Evolutionary conservation across 495 filamentous ascomycete genomes (phyloP), one percentile per base, ranked within the genome.

Genomic region (Friedmanniomyces simplex): DNA sequence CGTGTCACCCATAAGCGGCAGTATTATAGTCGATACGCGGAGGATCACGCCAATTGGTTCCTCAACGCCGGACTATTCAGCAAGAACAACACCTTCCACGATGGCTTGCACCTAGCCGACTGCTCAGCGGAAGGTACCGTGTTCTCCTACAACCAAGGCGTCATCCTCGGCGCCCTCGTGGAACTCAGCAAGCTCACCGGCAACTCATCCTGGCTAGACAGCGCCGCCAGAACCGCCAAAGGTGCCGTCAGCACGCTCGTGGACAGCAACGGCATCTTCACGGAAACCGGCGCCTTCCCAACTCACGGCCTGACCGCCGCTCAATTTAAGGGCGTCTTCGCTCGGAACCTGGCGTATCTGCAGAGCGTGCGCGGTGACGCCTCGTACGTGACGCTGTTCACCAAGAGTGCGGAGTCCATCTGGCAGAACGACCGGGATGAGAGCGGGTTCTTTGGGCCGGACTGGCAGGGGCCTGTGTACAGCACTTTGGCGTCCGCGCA

Each of bases 101-200:
- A 91, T 63, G 85, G 85, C 10, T 76, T 91, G 20, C 69, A 76
- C 57, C 47, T 66, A 2, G 74, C 32, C 36, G 20, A 69, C 36
- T 89, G 85, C 72, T 73, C 77, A 57, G 34, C 60, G 11, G 75
- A 76, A 28, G 68, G 71, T 34, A 75, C 76, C 8, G 78, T 81
- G 47, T 90, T 81, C 79, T 81, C 84, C 0, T 91, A 91, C 73
- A 91, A 89, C 71, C 87, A 91, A 69, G 87, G 86, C 37, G 84
- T 89, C 26, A 73, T 90, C 36, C 75, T 90, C 13, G 86, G 86
- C 14, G 87, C 76, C 0, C 75, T 89, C 0, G 80, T 84, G 45
- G 86, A 89, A 69, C 73, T 89, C 50, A 68, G 75, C 66, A 72
- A 68, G 55, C 82, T 81, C 0, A 74, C 75, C 1, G 73, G 75